Percentiles rank a stretch among this genome's conserved stretches.
These are phyloP conservation scores for Pseudogymnoascus sp. DNA, from an alignment of 2,329 filamentous ascomycete species.

Conservation along the genomic window DNA sequence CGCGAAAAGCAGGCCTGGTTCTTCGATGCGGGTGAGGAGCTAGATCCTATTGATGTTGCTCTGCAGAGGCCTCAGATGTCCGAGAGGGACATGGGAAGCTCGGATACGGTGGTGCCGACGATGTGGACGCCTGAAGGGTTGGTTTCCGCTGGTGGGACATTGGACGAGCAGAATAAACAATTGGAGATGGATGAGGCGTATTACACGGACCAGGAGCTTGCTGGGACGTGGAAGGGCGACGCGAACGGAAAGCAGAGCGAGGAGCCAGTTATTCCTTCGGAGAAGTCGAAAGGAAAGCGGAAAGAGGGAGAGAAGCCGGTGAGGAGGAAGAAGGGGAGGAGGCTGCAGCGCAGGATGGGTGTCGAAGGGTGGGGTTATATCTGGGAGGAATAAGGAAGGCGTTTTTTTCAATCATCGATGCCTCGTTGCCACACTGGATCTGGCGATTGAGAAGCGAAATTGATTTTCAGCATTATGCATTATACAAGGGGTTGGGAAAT, in stretches of 20 bases:
- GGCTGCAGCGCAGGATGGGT: background rate
- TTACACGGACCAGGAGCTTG: background rate
- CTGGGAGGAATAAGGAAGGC: background rate
- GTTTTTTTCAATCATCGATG: background rate
- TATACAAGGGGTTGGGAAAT: background rate
- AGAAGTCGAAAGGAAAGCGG: background rate
- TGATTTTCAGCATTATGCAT: constrained; percentile 6
- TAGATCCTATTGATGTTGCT: background rate
- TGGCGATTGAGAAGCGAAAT: background rate
- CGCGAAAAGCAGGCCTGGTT: background rate
- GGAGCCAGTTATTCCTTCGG: background rate
- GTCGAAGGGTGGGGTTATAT: background rate
- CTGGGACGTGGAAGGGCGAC: background rate
- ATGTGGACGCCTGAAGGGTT: background rate
- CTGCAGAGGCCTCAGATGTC: background rate
- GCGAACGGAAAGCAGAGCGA: background rate
- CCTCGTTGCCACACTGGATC: background rate
- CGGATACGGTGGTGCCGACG: background rate
- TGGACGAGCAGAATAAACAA: background rate
- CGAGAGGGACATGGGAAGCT: background rate
- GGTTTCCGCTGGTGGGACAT: background rate
- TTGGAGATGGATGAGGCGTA: background rate
- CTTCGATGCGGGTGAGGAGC: background rate
- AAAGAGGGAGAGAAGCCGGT: background rate
- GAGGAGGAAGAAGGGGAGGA: background rate